These are phyloP conservation scores for Xylaria sp. DNA, from an alignment of 2,329 filamentous ascomycete species.

Conservation along the genomic window DNA sequence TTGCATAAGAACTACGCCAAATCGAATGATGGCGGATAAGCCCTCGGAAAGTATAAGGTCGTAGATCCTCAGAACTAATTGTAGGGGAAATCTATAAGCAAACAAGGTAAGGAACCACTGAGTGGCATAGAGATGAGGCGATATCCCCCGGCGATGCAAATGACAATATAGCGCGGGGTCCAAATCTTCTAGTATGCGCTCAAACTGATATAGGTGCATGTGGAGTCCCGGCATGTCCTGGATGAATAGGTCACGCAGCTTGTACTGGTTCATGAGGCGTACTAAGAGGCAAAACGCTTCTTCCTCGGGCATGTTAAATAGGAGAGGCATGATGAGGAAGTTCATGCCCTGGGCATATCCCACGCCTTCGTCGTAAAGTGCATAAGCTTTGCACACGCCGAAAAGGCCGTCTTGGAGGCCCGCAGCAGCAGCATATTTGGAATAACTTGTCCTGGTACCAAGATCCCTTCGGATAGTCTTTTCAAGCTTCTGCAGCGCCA, in stretches of 20 bases:
- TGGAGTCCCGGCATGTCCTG: conserved; percentile 97
- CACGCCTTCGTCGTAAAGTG: conserved; percentile 91
- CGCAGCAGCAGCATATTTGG: conserved; percentile 91
- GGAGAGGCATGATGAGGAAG: conserved; percentile 93
- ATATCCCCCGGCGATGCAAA: conserved; percentile 86
- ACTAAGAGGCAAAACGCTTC: conserved; percentile 96
- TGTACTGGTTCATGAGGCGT: conserved; percentile 95
- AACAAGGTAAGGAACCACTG: conserved; percentile 99
- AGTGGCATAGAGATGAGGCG: conserved; percentile 92
- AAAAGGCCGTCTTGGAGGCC: conserved; percentile 94
- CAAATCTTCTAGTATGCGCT: conserved; percentile 90
- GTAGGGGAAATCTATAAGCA: conserved; percentile 94
- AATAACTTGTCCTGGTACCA: conserved; percentile 93
- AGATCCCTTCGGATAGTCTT: conserved; percentile 92
- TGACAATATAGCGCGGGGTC: conserved; percentile 97
- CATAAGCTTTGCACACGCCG: conserved; percentile 97
- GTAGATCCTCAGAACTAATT: conserved; percentile 95
- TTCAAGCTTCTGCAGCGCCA: conserved; percentile 82
- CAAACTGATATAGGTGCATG: conserved; percentile 93
- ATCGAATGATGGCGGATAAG: conserved; percentile 90
- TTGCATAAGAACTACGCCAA: conserved; percentile 95
- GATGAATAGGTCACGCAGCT: conserved; percentile 90
- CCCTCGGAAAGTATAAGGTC: conserved; percentile 95
- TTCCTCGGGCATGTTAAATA: conserved; percentile 98
- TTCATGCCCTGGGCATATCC: conserved; percentile 99